Base-by-base conservation (phyloP, 2,329 filamentous ascomycete genomes). In the Epichloe sp. region DNA sequence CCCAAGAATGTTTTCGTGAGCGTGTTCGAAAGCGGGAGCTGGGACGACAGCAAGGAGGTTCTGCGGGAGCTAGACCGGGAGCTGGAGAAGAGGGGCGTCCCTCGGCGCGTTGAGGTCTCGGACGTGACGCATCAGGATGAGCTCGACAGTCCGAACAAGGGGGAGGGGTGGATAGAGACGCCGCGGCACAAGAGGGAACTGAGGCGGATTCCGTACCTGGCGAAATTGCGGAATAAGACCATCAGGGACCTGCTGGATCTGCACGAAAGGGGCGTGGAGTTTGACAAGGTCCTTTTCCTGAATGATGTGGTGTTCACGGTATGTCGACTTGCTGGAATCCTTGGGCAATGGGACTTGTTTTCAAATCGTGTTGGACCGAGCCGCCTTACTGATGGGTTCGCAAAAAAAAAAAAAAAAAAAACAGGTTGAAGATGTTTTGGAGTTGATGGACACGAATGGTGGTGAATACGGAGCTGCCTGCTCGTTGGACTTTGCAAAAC, bases 1-100 rank as follows among this genome's bases (percentile, higher is more conserved):
- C 66, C 74, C 0, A 71, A 79, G 3, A 86, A 86, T 60, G 77
- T 87, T 2, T 87, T 77, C 60, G 74, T 88, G 41, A 80, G 78
- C 53, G 74, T 87, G 34, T 76, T 78, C 53, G 84, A 88, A 63
- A 83, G 79, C 58, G 83, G 83, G 5, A 85, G 80, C 60, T 81
- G 76, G 68, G 85, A 88, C 61, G 71, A 81, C 52, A 85, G 78
- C 17, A 86, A 86, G 63, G 73, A 68, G 15, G 77, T 76, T 6
- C 66, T 88, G 56, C 66, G 63, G 21, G 71, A 76, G 23, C 67
- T 88, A 31, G 80, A 84, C 52, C 57, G 54, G 1, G 65, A 75
- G 50, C 67, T 87, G 10, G 76, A 71, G 8, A 61, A 62, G 12
- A 58, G 78, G 15, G 72, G 75, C 1, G 76, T 86, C 2, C 64